A percentile compares a stretch with the other conserved stretches of the same genome.
Conservation (phyloP, 371 early-diverging fungal genomes). For the Mucor piriformis region DNA sequence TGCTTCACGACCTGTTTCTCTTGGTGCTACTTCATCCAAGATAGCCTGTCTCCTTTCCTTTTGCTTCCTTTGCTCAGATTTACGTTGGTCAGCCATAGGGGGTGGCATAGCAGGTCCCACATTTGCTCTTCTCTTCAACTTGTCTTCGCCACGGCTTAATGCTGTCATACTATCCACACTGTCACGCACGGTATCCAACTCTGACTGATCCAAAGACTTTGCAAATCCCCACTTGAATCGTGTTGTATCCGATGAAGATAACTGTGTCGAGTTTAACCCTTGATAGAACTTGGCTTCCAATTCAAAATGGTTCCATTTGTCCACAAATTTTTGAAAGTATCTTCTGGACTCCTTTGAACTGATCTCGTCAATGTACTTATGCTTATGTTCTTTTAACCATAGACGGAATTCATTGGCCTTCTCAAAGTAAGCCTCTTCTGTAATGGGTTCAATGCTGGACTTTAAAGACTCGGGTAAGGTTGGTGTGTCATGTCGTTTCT, state of each 20-base stretch:
- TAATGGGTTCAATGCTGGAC: constrained; percentile 29
- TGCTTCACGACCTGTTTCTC: constrained; percentile 80
- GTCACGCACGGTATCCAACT: constrained; percentile 63
- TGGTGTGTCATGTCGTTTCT: not conserved
- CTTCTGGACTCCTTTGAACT: constrained; percentile 64
- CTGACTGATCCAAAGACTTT: constrained; percentile 59
- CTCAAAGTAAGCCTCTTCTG: constrained; percentile 76
- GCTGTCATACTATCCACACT: constrained; percentile 68
- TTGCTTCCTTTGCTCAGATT: constrained; percentile 52
- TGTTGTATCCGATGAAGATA: constrained; percentile 65
- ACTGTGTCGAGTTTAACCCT: constrained; percentile 67
- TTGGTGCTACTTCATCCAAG: constrained; percentile 84
- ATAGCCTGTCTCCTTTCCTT: constrained; percentile 62
- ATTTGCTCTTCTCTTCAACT: constrained; percentile 22
- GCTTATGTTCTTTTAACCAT: constrained; percentile 80
- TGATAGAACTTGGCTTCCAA: constrained; percentile 71
- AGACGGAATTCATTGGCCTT: constrained; percentile 79
- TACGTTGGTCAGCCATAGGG: constrained; percentile 34
- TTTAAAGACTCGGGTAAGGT: not conserved
- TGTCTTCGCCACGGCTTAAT: constrained; percentile 17
- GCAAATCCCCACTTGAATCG: constrained; percentile 81
- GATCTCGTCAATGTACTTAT: constrained; percentile 76
- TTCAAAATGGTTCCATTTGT: constrained; percentile 71
- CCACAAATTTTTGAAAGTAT: constrained; percentile 82
- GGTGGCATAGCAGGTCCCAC: constrained; percentile 42